phyloP scores from a whole-genome alignment of 495 filamentous ascomycete genomes.

The Lineolata rhizophorae region DNA sequence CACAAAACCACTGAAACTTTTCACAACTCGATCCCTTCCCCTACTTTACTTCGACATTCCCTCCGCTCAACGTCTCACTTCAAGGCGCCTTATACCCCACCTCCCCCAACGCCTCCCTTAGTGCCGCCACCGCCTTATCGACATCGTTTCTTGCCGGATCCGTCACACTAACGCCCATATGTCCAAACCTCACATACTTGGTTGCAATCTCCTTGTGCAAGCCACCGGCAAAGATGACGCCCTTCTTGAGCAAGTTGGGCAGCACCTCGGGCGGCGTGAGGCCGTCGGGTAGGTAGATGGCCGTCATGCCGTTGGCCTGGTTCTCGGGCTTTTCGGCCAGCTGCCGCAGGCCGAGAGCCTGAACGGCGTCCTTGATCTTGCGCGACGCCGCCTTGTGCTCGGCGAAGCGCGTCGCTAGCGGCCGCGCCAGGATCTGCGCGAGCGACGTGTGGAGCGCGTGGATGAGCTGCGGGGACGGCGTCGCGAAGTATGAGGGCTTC shows the following conservation, averaged over 20 bases:
- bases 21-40: too few species aligned
- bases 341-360: constrained; percentile 66
- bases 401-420: constrained; percentile 60
- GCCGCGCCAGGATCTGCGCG: constrained; percentile 56
- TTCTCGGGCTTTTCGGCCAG: constrained; percentile 64
- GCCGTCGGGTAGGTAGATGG: constrained; percentile 78
- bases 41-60: too few species aligned
- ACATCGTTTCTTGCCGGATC: constrained; percentile 47
- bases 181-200: constrained; percentile 58
- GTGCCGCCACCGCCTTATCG: constrained; percentile 53
- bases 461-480: constrained; percentile 81
- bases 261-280: constrained; percentile 61
- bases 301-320: constrained; percentile 94
- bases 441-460: constrained; percentile 90
- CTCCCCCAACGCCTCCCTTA: constrained; percentile 54
- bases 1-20: too few species aligned
- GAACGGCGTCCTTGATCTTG: constrained; percentile 58
- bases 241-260: constrained; percentile 69
- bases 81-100: constrained; percentile 27
- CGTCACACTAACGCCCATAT: constrained; percentile 88
- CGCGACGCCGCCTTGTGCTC: constrained; percentile 54
- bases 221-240: constrained; percentile 84
- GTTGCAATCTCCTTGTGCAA: constrained; percentile 70
- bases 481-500: constrained; percentile 95
- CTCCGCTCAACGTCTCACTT: too few species aligned